Percentiles rank a stretch among this genome's conserved stretches.
Evolutionary conservation across 169 alveolate genomes (phyloP).

Genomic region (Eimeria brunetti): DNA sequence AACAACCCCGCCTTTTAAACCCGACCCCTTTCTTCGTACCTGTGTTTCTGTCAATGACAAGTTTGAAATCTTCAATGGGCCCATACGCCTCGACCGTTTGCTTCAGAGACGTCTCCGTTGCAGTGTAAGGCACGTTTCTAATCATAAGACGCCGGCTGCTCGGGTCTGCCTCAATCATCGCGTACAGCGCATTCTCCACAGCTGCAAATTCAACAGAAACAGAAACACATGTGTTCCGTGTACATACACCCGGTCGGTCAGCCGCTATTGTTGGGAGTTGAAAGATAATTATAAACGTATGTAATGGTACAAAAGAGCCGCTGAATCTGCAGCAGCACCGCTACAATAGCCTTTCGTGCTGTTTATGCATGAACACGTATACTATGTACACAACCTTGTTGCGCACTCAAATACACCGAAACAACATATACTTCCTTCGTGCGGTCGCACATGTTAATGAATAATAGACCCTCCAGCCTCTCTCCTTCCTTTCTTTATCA

Average conservation of each 20-base stretch:
- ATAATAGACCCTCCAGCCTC: too few relatives aligned
- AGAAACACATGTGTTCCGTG: background rate
- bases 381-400: background rate
- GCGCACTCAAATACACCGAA: background rate
- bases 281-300: too few relatives aligned
- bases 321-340: background rate
- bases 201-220: slow-evolving; percentile 20
- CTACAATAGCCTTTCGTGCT: too few relatives aligned
- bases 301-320: too few relatives aligned
- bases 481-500: too few relatives aligned
- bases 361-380: background rate
- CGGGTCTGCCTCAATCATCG: slow-evolving; percentile 75
- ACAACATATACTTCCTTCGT: too few relatives aligned
- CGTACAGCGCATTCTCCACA: slow-evolving; percentile 66
- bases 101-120: slow-evolving; percentile 53
- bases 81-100: slow-evolving; percentile 66
- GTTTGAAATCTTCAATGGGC: slow-evolving; percentile 65
- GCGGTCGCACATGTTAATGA: too few relatives aligned
- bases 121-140: slow-evolving; percentile 47
- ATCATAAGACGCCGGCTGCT: slow-evolving; percentile 71
- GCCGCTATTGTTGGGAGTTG: background rate
- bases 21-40: slow-evolving; percentile 4
- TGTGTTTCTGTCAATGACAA: slow-evolving; percentile 49
- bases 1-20: background rate
- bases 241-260: background rate